Percentiles rank a stretch among this genome's conserved stretches.
phyloP scores from a whole-genome alignment of 345 rosid genomes.

The Conringia planisiliqua region DNA sequence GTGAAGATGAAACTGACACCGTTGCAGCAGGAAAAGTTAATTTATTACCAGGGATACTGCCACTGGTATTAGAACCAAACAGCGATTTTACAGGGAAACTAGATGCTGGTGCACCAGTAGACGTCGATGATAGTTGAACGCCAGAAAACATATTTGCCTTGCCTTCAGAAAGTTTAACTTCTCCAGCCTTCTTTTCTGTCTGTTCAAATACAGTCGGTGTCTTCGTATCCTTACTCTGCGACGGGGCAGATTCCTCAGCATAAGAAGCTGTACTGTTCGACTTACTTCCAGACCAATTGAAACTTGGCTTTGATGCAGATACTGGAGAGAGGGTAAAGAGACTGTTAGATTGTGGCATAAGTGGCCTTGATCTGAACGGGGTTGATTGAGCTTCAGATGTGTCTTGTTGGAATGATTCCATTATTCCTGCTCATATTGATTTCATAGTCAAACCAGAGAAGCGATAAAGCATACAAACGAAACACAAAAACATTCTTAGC shows the following conservation, averaged over 20 bases:
- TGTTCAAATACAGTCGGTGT: conserved; percentile 22
- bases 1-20: conserved; percentile 22
- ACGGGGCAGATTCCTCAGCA: conserved; percentile 36
- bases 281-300: conserved; percentile 33
- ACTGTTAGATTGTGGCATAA: conserved; percentile 34
- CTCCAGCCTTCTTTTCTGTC: conserved; percentile 40
- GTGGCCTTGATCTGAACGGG: conserved; percentile 37
- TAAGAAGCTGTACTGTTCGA: conserved; percentile 28
- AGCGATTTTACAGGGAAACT: conserved; percentile 33
- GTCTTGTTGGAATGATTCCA: conserved; percentile 35
- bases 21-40: conserved; percentile 22
- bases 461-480: neutral
- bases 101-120: conserved; percentile 37
- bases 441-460: conserved; percentile 9
- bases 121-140: conserved; percentile 29
- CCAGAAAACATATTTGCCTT: conserved; percentile 33
- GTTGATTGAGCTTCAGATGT: conserved; percentile 40
- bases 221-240: conserved; percentile 34
- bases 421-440: conserved; percentile 41
- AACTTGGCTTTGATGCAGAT: conserved; percentile 35
- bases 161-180: conserved; percentile 27
- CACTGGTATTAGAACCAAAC: conserved; percentile 33
- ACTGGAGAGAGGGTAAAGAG: conserved; percentile 32
- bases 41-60: conserved; percentile 43
- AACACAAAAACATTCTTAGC: conserved; percentile 20